Conservation (phyloP, 2,329 filamentous ascomycete species). For the Cryphonectria japonica region DNA sequence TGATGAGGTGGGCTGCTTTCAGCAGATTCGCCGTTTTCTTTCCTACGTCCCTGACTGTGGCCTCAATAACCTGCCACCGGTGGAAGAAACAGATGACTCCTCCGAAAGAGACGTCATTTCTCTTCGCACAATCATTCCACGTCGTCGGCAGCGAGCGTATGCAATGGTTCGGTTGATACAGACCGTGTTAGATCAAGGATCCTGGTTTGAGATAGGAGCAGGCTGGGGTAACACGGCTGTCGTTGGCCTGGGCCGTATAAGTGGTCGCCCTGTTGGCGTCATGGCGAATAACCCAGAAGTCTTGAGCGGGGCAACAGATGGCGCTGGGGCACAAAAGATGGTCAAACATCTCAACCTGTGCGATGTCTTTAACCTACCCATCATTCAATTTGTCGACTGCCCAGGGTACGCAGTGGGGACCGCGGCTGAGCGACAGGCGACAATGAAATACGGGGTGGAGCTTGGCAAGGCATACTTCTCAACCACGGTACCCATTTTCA, state of each 20-base stretch:
- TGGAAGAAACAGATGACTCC: slow-evolving; percentile 50
- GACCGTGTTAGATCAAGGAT: slow-evolving; percentile 57
- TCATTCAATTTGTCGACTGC: slow-evolving; percentile 60
- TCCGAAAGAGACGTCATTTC: slow-evolving; percentile 51
- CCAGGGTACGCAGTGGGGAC: slow-evolving; percentile 57
- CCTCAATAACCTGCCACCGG: slow-evolving; percentile 54
- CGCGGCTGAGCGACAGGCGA: slow-evolving; percentile 63
- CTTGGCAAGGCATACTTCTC: slow-evolving; percentile 65
- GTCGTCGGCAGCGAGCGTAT: slow-evolving; percentile 63
- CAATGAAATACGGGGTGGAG: slow-evolving; percentile 67
- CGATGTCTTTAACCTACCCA: slow-evolving; percentile 67
- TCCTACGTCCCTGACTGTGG: slow-evolving; percentile 63
- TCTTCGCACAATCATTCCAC: slow-evolving; percentile 60
- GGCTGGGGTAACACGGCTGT: slow-evolving; percentile 67
- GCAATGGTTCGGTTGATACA: slow-evolving; percentile 60
- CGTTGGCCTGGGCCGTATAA: slow-evolving; percentile 61
- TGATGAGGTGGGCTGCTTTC: slow-evolving; percentile 64
- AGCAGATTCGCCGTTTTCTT: slow-evolving; percentile 61
- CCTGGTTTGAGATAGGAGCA: slow-evolving; percentile 67
- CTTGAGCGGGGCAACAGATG: slow-evolving; percentile 64
- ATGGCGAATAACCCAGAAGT: slow-evolving; percentile 65
- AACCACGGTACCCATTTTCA: slow-evolving; percentile 66
- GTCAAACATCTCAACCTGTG: slow-evolving; percentile 64
- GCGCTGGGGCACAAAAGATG: slow-evolving; percentile 63
- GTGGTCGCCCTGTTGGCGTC: slow-evolving; percentile 61